phyloP scores from a whole-genome alignment of 2,329 filamentous ascomycete genomes.

The Xylariaceae sp. region DNA sequence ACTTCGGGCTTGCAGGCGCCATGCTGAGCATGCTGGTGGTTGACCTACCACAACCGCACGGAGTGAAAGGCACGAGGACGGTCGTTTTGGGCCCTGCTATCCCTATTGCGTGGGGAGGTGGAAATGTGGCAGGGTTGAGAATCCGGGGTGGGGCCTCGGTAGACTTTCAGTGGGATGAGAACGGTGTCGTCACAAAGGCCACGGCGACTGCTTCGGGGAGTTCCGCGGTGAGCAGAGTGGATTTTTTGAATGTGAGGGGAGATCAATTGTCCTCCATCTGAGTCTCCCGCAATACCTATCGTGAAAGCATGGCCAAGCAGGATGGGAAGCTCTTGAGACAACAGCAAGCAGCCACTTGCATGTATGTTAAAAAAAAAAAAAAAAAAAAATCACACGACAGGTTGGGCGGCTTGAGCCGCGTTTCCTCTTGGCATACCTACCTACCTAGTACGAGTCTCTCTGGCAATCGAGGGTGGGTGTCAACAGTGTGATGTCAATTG shows the following conservation, averaged over 20 bases:
- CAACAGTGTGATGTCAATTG: too few relatives aligned
- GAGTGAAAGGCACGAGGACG: slow-evolving; percentile 22
- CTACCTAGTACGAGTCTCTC: too few relatives aligned
- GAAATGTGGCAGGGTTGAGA: slow-evolving; percentile 39
- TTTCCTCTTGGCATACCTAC: too few relatives aligned
- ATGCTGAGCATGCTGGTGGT: slow-evolving; percentile 47
- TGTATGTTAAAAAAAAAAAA: too few relatives aligned
- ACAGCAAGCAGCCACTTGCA: too few relatives aligned
- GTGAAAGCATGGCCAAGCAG: too few relatives aligned
- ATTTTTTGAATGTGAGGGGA: slow-evolving; percentile 8
- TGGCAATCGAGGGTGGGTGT: too few relatives aligned
- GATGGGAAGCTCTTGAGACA: too few relatives aligned
- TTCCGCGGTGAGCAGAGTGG: background rate
- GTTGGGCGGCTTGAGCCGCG: too few relatives aligned
- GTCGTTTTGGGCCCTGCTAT: slow-evolving; percentile 46
- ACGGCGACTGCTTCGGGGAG: background rate
- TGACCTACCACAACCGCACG: slow-evolving; percentile 36
- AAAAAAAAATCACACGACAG: too few relatives aligned
- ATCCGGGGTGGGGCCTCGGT: slow-evolving; percentile 40
- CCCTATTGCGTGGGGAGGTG: slow-evolving; percentile 38
- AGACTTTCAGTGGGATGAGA: slow-evolving; percentile 39
- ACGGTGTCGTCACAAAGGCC: slow-evolving; percentile 14
- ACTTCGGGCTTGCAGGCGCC: slow-evolving; percentile 47
- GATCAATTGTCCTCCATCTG: slow-evolving; percentile 5
- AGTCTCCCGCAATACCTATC: background rate